A percentile compares a stretch with the other conserved stretches of the same genome.
Conservation (phyloP, 192 early-diverging fungal species). For the Linnemannia hyalina region DNA sequence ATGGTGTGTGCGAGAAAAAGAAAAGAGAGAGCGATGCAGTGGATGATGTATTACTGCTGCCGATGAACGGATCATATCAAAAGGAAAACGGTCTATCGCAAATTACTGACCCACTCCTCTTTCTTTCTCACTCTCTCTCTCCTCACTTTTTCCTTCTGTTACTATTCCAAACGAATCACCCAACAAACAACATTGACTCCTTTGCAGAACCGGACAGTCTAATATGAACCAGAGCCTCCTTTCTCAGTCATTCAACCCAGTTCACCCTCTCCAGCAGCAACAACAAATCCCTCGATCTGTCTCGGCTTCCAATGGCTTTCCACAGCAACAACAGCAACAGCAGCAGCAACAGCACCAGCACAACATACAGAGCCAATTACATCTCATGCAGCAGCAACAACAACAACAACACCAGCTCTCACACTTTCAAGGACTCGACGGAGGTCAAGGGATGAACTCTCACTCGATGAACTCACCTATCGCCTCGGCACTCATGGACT, state of each 20-base stretch:
- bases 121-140: not conserved
- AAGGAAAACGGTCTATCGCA: not conserved
- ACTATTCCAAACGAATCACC: not conserved
- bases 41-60: not conserved
- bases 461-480: constrained; percentile 28
- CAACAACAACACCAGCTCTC: constrained; percentile 28
- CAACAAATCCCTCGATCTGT: constrained; percentile 25
- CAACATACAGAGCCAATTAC: constrained; percentile 25
- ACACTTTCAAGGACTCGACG: constrained; percentile 39
- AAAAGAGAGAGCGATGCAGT: too few species aligned
- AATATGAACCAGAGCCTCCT: constrained; percentile 22
- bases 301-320: not conserved
- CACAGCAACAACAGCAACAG: constrained; percentile 21
- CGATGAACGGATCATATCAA: not conserved
- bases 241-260: constrained; percentile 24
- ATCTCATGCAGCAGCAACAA: constrained; percentile 31
- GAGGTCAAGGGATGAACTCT: constrained; percentile 23
- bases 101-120: constrained; percentile 1
- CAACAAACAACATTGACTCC: not conserved
- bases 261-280: constrained; percentile 43
- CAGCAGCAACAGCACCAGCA: constrained; percentile 31
- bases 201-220: constrained; percentile 24
- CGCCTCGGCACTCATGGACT: constrained; percentile 16
- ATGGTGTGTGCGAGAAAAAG: not conserved
- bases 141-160: not conserved